Percentiles rank a stretch among this genome's conserved stretches.
Evolutionary conservation across 2,329 filamentous ascomycete genomes (phyloP).

Genomic region (Fusarium coicis): DNA sequence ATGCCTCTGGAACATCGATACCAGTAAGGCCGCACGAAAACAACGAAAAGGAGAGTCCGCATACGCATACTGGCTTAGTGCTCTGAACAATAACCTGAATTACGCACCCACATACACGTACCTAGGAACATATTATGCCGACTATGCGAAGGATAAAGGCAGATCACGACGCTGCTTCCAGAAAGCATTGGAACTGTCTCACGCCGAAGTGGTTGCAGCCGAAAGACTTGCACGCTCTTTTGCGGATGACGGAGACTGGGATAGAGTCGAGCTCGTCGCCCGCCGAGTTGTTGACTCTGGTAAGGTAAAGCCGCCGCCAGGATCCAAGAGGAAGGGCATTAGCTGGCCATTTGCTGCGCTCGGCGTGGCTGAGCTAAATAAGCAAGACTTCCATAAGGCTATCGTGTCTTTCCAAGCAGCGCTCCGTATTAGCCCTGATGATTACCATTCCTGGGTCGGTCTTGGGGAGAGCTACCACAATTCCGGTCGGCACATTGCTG

Average conservation of each 20-base stretch:
- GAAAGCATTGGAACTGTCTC: slow-evolving; percentile 92
- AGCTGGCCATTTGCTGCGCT: slow-evolving; percentile 97
- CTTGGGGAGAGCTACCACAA: slow-evolving; percentile 98
- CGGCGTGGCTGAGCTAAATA: slow-evolving; percentile 93
- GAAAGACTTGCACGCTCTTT: slow-evolving; percentile 88
- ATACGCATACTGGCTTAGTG: slow-evolving; percentile 84
- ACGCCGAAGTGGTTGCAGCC: slow-evolving; percentile 86
- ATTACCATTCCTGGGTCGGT: slow-evolving; percentile 97
- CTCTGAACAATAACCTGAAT: slow-evolving; percentile 87
- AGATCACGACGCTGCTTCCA: slow-evolving; percentile 93
- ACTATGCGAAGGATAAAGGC: slow-evolving; percentile 88
- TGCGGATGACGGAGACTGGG: slow-evolving; percentile 93
- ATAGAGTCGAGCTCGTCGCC: slow-evolving; percentile 91
- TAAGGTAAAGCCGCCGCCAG: slow-evolving; percentile 87
- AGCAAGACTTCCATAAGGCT: slow-evolving; percentile 87
- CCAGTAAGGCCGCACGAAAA: slow-evolving; percentile 78
- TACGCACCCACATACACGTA: slow-evolving; percentile 92
- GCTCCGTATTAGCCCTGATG: slow-evolving; percentile 81
- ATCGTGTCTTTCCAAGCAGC: slow-evolving; percentile 94
- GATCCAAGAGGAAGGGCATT: slow-evolving; percentile 90
- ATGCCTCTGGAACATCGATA: slow-evolving; percentile 86
- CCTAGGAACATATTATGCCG: slow-evolving; percentile 88
- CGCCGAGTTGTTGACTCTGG: slow-evolving; percentile 95
- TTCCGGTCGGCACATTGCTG: slow-evolving; percentile 92
- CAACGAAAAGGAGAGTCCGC: slow-evolving; percentile 76